Conservation (phyloP, 768 basidiomycete genomes). For the Inosperma sp. region DNA sequence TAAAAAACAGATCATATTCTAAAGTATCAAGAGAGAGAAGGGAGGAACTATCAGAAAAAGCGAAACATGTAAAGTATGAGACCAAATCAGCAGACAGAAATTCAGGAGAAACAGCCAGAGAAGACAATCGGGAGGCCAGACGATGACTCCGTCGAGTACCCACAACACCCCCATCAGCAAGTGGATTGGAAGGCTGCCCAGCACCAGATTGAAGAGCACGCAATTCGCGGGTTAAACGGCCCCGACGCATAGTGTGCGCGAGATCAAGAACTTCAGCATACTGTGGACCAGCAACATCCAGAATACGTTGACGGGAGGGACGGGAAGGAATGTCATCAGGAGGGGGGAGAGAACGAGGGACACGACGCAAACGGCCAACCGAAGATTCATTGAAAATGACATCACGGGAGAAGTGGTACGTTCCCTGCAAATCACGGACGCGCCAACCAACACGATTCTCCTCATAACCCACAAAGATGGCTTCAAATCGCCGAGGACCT, state of each 20-base stretch:
- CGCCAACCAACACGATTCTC: slow-evolving; percentile 21
- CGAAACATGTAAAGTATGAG: not conserved
- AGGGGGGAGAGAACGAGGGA: not conserved
- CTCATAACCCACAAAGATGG: no score
- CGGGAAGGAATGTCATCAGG: not conserved
- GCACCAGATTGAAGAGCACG: not conserved
- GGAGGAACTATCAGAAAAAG: not conserved
- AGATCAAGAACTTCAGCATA: not conserved
- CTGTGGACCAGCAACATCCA: not conserved
- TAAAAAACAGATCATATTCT: no score
- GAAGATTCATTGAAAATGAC: slow-evolving; percentile 27
- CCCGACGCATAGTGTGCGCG: not conserved
- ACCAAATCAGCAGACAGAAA: not conserved
- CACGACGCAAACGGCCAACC: slow-evolving; percentile 7
- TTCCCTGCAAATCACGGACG: slow-evolving; percentile 14
- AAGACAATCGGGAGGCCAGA: not conserved
- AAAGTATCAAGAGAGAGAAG: not conserved
- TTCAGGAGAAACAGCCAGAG: not conserved
- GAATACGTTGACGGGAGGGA: not conserved
- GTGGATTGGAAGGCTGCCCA: not conserved
- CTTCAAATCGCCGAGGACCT: no score
- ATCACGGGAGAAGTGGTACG: slow-evolving; percentile 23
- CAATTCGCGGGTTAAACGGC: not conserved
- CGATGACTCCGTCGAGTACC: not conserved
- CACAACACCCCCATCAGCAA: not conserved